Conservation (phyloP, 2,329 filamentous ascomycete genomes). For the Cytospora piceae region DNA sequence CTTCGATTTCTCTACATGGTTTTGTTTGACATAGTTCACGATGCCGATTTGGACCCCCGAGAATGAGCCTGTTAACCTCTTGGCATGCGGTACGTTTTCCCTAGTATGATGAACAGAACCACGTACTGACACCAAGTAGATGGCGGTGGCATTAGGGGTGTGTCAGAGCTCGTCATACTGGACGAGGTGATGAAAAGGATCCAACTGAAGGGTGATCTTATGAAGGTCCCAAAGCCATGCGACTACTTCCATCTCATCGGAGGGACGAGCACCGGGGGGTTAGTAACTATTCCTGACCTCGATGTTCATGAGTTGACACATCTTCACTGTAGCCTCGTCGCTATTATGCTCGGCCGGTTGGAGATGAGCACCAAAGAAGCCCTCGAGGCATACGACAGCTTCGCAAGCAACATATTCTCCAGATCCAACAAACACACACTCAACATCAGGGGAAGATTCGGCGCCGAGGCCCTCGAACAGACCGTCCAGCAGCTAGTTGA, state of each 20-base stretch:
- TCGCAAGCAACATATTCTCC: conserved; percentile 44
- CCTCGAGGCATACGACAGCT: conserved; percentile 44
- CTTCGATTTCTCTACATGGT: neutral
- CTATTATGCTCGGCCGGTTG: conserved; percentile 52
- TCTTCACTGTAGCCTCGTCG: conserved; percentile 53
- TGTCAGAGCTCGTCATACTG: conserved; percentile 42
- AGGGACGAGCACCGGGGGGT: conserved; percentile 44
- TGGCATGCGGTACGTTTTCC: conserved; percentile 14
- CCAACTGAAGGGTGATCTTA: conserved; percentile 31
- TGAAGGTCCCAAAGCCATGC: conserved; percentile 39
- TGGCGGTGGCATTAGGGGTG: conserved; percentile 43
- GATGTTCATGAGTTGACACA: too few species aligned
- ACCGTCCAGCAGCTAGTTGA: conserved; percentile 36
- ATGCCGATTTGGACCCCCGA: neutral
- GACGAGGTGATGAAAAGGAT: conserved; percentile 41
- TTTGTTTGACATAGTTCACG: neutral
- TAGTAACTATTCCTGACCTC: too few species aligned
- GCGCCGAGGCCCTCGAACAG: conserved; percentile 39
- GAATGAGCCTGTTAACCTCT: conserved; percentile 20
- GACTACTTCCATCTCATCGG: conserved; percentile 47
- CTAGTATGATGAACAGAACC: neutral
- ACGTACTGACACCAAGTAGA: conserved; percentile 31
- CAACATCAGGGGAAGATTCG: conserved; percentile 41
- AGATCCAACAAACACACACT: too few species aligned
- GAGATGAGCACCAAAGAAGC: conserved; percentile 49